Evolutionary conservation across 345 rosid species (phyloP).

Genomic region (Brassica rapa): DNA sequence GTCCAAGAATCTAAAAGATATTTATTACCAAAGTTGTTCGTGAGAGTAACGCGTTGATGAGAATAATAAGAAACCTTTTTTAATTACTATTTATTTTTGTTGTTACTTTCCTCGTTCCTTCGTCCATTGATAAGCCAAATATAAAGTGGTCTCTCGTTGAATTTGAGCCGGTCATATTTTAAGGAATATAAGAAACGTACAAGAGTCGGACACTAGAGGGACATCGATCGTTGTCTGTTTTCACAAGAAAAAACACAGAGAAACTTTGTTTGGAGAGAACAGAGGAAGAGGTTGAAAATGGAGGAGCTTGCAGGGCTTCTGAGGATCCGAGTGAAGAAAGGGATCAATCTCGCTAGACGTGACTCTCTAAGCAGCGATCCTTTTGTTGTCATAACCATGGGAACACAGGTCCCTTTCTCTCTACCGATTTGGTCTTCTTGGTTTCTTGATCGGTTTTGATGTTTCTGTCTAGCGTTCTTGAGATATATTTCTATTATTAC

Average conservation of each 20-base stretch:
- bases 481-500: not conserved
- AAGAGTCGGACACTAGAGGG: not conserved
- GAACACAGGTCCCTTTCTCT: conserved; percentile 43
- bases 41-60: conserved; percentile 18
- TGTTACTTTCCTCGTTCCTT: conserved; percentile 6
- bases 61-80: not conserved
- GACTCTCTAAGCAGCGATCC: conserved; percentile 57
- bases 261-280: not conserved
- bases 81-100: not conserved
- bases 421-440: not conserved
- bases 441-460: not conserved
- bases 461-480: conserved; percentile 15
- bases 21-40: conserved; percentile 6
- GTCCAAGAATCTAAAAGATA: not conserved
- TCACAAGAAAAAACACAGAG: not conserved
- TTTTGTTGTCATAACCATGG: conserved; percentile 52
- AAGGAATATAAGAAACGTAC: conserved; percentile 11
- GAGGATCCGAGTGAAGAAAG: conserved; percentile 47
- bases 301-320: conserved; percentile 49
- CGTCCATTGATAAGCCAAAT: conserved; percentile 13
- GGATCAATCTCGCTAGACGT: conserved; percentile 49
- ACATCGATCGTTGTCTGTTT: conserved; percentile 4
- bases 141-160: conserved; percentile 10
- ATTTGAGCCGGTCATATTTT: conserved; percentile 21
- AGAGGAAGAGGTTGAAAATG: conserved; percentile 41